Conservation (phyloP, 192 early-diverging fungal genomes). For the Mortierella claussenii region DNA sequence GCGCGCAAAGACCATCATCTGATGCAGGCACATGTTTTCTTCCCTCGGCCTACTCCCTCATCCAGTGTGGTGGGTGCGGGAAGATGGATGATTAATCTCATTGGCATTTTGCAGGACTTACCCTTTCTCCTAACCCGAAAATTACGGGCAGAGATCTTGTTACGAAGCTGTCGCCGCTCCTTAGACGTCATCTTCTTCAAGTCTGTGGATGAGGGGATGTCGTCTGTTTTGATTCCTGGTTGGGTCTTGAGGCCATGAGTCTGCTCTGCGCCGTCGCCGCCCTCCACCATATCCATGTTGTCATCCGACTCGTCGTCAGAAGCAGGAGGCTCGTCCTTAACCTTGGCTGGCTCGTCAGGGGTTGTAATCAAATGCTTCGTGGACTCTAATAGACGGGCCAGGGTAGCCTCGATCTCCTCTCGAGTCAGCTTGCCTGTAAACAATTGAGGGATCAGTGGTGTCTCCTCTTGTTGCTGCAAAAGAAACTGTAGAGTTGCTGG, state of each 20-base stretch:
- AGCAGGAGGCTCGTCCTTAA: conserved; percentile 32
- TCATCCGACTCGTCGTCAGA: conserved; percentile 50
- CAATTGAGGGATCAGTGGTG: conserved; percentile 46
- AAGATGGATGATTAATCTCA: too few relatives aligned
- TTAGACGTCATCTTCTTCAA: conserved; percentile 74
- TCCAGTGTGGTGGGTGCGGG: too few relatives aligned
- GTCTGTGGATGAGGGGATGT: conserved; percentile 60
- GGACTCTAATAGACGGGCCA: conserved; percentile 44
- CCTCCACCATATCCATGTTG: conserved; percentile 12
- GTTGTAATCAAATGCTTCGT: conserved; percentile 37
- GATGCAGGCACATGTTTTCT: background rate
- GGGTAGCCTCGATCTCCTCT: conserved; percentile 44
- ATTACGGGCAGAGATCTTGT: conserved; percentile 89
- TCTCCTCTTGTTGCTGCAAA: conserved; percentile 42
- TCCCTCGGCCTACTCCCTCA: too few relatives aligned
- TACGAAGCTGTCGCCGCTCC: conserved; percentile 84
- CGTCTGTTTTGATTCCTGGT: conserved; percentile 52
- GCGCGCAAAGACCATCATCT: background rate
- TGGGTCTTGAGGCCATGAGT: conserved; percentile 51
- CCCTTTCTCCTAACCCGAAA: conserved; percentile 88
- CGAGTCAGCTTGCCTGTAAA: conserved; percentile 45
- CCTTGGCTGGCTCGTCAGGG: conserved; percentile 2
- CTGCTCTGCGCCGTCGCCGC: conserved; percentile 19
- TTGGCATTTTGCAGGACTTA: too few relatives aligned
- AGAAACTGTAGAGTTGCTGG: conserved; percentile 50